Conservation (phyloP, 2,329 filamentous ascomycete species). For the Pseudogymnoascus destructans region DNA sequence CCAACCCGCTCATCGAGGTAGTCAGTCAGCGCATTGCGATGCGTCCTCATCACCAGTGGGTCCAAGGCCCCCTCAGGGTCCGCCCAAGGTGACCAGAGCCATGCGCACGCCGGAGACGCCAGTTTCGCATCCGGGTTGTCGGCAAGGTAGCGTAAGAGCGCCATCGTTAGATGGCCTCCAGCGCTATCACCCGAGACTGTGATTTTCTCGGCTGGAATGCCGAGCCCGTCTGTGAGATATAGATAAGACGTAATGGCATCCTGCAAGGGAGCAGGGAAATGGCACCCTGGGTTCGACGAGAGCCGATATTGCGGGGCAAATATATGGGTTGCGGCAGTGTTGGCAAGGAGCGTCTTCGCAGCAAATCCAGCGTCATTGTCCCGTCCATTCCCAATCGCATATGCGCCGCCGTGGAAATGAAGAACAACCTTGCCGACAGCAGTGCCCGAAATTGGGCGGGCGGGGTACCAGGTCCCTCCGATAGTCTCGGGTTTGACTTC, state of each 20-base stretch:
- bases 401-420: constrained; percentile 38
- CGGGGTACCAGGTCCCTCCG: constrained; percentile 25
- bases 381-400: constrained; percentile 32
- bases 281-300: constrained; percentile 30
- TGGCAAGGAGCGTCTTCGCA: constrained; percentile 26
- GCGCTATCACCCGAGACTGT: constrained; percentile 37
- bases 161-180: constrained; percentile 34
- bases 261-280: constrained; percentile 38
- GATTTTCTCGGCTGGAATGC: constrained; percentile 30
- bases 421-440: constrained; percentile 27
- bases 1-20: constrained; percentile 30
- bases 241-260: constrained; percentile 35
- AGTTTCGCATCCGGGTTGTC: constrained; percentile 27
- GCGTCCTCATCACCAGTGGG: constrained; percentile 9
- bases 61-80: constrained; percentile 26
- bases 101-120: constrained; percentile 27
- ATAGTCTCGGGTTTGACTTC: constrained; percentile 17
- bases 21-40: constrained; percentile 26
- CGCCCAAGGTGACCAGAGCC: constrained; percentile 34
- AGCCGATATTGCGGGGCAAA: constrained; percentile 37
- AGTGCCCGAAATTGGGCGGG: background rate
- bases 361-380: constrained; percentile 25
- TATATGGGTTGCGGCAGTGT: constrained; percentile 29
- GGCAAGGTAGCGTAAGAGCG: constrained; percentile 33
- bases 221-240: constrained; percentile 29